A percentile compares a stretch with the other conserved stretches of the same genome.
Conservation (phyloP, 495 filamentous ascomycete species). For the Trichoderma asperelloides region DNA sequence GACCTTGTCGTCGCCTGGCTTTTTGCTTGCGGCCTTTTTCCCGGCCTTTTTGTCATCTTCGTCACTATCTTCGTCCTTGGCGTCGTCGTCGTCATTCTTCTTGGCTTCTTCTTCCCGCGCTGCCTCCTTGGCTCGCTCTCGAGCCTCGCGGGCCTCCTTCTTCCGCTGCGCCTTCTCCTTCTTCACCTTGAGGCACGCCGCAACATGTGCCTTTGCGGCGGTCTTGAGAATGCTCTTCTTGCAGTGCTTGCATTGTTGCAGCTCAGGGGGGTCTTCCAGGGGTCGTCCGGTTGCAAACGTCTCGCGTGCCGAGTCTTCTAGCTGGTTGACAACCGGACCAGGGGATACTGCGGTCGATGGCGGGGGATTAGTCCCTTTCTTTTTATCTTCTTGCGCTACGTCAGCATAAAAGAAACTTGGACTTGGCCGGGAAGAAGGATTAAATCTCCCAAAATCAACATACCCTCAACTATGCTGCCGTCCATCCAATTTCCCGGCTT, state of each 20-base stretch:
- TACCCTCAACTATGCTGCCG: conserved; percentile 46
- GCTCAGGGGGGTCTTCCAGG: conserved; percentile 56
- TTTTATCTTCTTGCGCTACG: conserved; percentile 29
- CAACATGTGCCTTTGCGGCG: conserved; percentile 55
- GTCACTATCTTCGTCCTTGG: conserved; percentile 72
- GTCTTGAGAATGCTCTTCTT: conserved; percentile 61
- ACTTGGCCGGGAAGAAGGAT: neutral
- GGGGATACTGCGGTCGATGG: conserved; percentile 39
- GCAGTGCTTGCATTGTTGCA: conserved; percentile 73
- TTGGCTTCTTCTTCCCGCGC: conserved; percentile 47
- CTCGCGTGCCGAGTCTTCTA: conserved; percentile 58
- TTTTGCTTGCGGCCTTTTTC: conserved; percentile 64
- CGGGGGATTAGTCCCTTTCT: conserved; percentile 33
- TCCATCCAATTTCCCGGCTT: conserved; percentile 50
- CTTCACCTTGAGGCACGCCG: conserved; percentile 64
- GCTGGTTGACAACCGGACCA: conserved; percentile 56
- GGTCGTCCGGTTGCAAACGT: conserved; percentile 69
- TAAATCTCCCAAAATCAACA: conserved; percentile 8
- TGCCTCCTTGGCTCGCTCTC: conserved; percentile 54
- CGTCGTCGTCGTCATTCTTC: conserved; percentile 47
- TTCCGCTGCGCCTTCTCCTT: conserved; percentile 66
- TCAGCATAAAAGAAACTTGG: neutral
- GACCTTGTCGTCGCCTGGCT: conserved; percentile 59
- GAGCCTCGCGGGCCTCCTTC: conserved; percentile 68
- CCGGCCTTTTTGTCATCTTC: conserved; percentile 43